Evolutionary conservation across 208 protist species (phyloP).

Genomic region (Wallacemonas rigidus): DNA sequence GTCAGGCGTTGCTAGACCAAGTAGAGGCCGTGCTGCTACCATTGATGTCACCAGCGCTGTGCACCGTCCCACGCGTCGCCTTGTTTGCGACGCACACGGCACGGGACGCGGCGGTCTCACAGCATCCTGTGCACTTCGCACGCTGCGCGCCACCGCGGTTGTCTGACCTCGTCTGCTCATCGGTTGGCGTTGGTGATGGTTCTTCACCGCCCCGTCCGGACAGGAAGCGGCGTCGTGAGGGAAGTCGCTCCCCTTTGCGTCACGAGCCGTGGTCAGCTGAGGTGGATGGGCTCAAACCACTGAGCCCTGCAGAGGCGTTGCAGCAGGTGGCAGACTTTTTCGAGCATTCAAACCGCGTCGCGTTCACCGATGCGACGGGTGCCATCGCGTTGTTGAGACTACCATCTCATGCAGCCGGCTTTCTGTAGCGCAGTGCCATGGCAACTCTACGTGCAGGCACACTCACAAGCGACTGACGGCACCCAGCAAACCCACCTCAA

Average conservation of each 20-base stretch:
- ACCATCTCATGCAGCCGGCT: slow-evolving; percentile 29
- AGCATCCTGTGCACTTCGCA: not conserved
- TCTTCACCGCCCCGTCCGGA: too few relatives aligned
- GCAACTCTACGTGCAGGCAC: too few relatives aligned
- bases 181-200: not conserved
- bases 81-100: slow-evolving; percentile 6
- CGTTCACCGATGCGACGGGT: slow-evolving; percentile 33
- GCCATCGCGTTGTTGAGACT: slow-evolving; percentile 28
- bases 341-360: slow-evolving; percentile 31
- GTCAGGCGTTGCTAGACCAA: not conserved
- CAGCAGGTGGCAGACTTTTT: slow-evolving; percentile 29
- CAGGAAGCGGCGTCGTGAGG: not conserved
- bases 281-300: slow-evolving; percentile 17
- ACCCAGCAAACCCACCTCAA: too few relatives aligned
- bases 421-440: not conserved
- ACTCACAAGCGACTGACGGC: too few relatives aligned
- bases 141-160: slow-evolving; percentile 18
- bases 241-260: not conserved
- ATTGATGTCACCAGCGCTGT: not conserved
- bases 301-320: slow-evolving; percentile 29
- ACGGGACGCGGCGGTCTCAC: slow-evolving; percentile 1
- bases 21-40: not conserved
- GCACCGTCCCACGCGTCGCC: not conserved
- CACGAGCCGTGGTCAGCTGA: not conserved
- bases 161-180: not conserved